Evolutionary conservation across 2,329 filamentous ascomycete genomes (phyloP).

Genomic region (Colletotrichum limetticola): DNA sequence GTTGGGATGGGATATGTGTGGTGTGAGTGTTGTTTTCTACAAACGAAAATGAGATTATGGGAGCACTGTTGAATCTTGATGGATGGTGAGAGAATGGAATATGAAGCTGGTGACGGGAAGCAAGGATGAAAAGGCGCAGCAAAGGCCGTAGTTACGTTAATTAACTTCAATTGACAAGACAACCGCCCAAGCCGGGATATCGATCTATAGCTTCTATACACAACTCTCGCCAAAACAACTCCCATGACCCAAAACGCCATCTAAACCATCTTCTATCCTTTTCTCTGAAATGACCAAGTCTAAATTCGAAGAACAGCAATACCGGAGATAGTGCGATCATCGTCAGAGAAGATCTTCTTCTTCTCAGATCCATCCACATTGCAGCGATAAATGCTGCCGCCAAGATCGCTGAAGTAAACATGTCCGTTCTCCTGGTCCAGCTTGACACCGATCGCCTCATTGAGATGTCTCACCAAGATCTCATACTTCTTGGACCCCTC

Average conservation of each 20-base stretch:
- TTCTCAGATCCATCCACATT: slow-evolving; percentile 45
- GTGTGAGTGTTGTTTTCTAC: too few relatives aligned
- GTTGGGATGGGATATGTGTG: too few relatives aligned
- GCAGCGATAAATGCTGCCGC: slow-evolving; percentile 50
- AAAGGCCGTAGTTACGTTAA: not conserved
- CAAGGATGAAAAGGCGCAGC: too few relatives aligned
- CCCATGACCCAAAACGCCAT: not conserved
- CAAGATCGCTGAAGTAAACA: slow-evolving; percentile 53
- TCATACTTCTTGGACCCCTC: slow-evolving; percentile 34
- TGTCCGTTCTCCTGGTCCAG: slow-evolving; percentile 48
- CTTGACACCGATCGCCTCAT: slow-evolving; percentile 59
- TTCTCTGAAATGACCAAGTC: accelerated
- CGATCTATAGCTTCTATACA: not conserved
- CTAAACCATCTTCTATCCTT: not conserved
- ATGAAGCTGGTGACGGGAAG: too few relatives aligned
- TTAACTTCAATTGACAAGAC: not conserved
- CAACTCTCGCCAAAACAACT: not conserved
- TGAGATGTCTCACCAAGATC: slow-evolving; percentile 47
- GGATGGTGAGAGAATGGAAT: too few relatives aligned
- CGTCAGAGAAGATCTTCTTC: slow-evolving; percentile 38
- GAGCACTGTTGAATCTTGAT: too few relatives aligned
- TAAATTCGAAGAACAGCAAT: slow-evolving; percentile 4
- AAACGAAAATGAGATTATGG: too few relatives aligned
- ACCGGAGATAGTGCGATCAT: slow-evolving; percentile 28
- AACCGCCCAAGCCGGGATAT: not conserved